Percentiles rank a stretch among this genome's conserved stretches.
These are phyloP conservation scores for Saccharum hybrid DNA, from an alignment of 202 grass and related monocot genomes.

Conservation along the genomic window DNA sequence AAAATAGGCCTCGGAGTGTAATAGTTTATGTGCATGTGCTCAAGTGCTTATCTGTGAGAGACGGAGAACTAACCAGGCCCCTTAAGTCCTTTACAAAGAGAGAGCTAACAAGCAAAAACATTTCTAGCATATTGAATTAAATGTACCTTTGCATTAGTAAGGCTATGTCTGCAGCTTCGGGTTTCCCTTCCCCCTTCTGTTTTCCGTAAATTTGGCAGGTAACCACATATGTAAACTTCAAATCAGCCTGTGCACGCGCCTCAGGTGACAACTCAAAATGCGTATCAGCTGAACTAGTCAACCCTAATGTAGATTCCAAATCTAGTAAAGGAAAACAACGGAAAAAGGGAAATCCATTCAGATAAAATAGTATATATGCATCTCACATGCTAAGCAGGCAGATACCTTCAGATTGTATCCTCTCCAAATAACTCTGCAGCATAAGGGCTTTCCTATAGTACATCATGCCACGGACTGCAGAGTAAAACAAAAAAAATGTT, in stretches of 20 bases:
- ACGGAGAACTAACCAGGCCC: conserved; percentile 3
- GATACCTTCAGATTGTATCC: conserved; percentile 75
- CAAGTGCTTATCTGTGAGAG: not conserved
- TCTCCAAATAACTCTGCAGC: conserved; percentile 94
- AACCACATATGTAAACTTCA: conserved; percentile 95
- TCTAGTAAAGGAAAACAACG: conserved; percentile 50
- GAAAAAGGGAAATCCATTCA: conserved; percentile 5
- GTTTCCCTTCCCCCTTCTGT: conserved; percentile 82
- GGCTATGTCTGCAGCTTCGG: conserved; percentile 88
- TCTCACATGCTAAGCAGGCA: conserved; percentile 28
- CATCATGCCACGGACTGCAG: conserved; percentile 97
- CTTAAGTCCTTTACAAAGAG: not conserved
- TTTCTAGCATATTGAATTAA: conserved; percentile 36
- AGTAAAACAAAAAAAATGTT: conserved; percentile 31
- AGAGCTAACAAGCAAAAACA: not conserved
- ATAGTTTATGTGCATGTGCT: not conserved
- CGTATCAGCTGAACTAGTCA: conserved; percentile 57
- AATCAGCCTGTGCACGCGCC: conserved; percentile 78
- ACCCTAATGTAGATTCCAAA: conserved; percentile 42
- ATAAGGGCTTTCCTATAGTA: conserved; percentile 97
- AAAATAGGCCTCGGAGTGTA: not conserved
- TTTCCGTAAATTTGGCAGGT: conserved; percentile 96
- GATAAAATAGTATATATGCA: conserved; percentile 38
- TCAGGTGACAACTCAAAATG: conserved; percentile 89
- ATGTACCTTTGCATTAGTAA: conserved; percentile 88